Evolutionary conservation across 129 eudicot genomes (phyloP).

Genomic region (Artemisia tridentata): DNA sequence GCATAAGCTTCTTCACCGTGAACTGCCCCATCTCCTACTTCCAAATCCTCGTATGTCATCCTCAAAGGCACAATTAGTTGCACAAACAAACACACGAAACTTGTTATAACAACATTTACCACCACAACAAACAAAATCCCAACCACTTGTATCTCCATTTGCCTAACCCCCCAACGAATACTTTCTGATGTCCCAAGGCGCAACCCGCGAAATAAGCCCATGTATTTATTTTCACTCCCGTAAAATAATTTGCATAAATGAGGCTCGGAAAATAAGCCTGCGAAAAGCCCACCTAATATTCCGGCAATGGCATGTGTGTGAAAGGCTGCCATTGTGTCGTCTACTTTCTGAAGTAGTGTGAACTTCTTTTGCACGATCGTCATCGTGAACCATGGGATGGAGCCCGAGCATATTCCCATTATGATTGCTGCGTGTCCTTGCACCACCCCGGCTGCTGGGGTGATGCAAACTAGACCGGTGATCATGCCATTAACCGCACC

Average conservation of each 20-base stretch:
- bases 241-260: slow-evolving; percentile 51
- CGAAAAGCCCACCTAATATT: slow-evolving; percentile 48
- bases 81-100: slow-evolving; percentile 54
- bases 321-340: slow-evolving; percentile 52
- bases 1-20: slow-evolving; percentile 86
- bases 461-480: slow-evolving; percentile 66
- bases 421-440: slow-evolving; percentile 55
- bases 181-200: slow-evolving; percentile 28
- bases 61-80: slow-evolving; percentile 61
- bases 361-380: slow-evolving; percentile 40
- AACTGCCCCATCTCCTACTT: slow-evolving; percentile 67
- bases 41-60: slow-evolving; percentile 64
- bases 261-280: slow-evolving; percentile 63
- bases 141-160: slow-evolving; percentile 55
- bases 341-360: slow-evolving; percentile 31
- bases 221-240: slow-evolving; percentile 35
- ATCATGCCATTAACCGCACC: slow-evolving; percentile 61
- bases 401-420: slow-evolving; percentile 58
- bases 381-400: slow-evolving; percentile 66
- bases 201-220: slow-evolving; percentile 54
- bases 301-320: slow-evolving; percentile 70
- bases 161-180: slow-evolving; percentile 46
- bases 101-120: slow-evolving; percentile 57
- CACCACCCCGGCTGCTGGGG: slow-evolving; percentile 69
- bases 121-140: slow-evolving; percentile 51